Percentiles rank a stretch among this genome's conserved stretches.
These are phyloP conservation scores for Nitzschia sp. DNA, from an alignment of 108 stramenopile genomes.

Conservation along the genomic window DNA sequence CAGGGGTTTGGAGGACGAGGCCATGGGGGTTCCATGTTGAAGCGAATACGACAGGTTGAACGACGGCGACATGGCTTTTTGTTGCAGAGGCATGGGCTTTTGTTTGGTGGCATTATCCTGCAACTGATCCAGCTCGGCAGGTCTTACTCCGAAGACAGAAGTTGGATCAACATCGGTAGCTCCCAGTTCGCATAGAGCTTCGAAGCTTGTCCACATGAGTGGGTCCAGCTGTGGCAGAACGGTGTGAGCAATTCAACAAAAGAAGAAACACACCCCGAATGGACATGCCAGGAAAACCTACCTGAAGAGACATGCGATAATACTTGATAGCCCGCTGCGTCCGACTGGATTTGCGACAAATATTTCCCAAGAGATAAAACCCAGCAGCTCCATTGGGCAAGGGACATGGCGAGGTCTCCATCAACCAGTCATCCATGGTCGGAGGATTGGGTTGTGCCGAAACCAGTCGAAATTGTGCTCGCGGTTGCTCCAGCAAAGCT, in stretches of 20 bases:
- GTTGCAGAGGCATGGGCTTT: constrained; percentile 26
- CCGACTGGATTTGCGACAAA: constrained; percentile 77
- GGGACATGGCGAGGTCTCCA: constrained; percentile 58
- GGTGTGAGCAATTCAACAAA: not conserved
- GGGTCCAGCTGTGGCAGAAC: constrained; percentile 65
- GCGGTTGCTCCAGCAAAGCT: constrained; percentile 48
- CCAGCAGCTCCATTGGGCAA: constrained; percentile 91
- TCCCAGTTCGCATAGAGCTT: constrained; percentile 83
- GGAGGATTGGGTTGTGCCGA: constrained; percentile 6
- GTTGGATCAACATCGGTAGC: constrained; percentile 58
- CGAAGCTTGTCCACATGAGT: constrained; percentile 78
- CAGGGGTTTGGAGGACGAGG: constrained; percentile 8
- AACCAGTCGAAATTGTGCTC: constrained; percentile 36
- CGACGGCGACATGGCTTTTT: constrained; percentile 32
- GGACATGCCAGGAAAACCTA: constrained; percentile 16
- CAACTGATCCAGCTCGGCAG: constrained; percentile 33
- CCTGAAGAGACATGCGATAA: constrained; percentile 71
- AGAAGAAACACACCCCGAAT: not conserved
- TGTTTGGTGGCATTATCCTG: constrained; percentile 21
- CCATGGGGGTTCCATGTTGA: constrained; percentile 29
- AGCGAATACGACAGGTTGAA: constrained; percentile 14
- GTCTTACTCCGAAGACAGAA: constrained; percentile 65
- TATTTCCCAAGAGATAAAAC: constrained; percentile 73
- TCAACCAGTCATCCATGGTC: constrained; percentile 67
- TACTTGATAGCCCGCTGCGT: constrained; percentile 72